These are phyloP conservation scores for Phytophthora litchii DNA, from an alignment of 352 stramenopile species.

Conservation along the genomic window DNA sequence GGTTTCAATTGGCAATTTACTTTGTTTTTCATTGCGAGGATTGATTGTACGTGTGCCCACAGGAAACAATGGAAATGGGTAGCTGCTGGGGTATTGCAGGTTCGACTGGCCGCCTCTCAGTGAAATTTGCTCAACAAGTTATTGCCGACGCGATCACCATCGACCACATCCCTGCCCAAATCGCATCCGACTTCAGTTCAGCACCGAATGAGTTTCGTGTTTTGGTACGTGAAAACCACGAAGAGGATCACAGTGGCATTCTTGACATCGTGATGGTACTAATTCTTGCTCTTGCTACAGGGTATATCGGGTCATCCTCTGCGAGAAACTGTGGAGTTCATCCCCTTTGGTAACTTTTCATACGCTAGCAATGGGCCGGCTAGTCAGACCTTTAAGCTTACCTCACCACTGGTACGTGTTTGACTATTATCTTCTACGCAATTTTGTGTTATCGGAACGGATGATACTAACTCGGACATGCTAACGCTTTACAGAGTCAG, in stretches of 20 bases:
- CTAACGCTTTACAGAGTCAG: slow-evolving; percentile 37
- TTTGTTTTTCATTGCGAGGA: slow-evolving; percentile 1
- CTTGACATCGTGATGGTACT: slow-evolving; percentile 1
- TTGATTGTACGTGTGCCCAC: slow-evolving; percentile 8
- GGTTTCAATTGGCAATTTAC: not conserved
- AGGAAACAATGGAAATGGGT: slow-evolving; percentile 88
- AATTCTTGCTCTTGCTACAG: slow-evolving; percentile 27
- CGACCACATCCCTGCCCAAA: slow-evolving; percentile 77
- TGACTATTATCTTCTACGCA: not conserved
- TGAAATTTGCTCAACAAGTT: slow-evolving; percentile 75
- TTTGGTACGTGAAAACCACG: slow-evolving; percentile 37
- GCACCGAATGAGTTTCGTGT: slow-evolving; percentile 72
- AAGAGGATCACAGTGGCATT: not conserved
- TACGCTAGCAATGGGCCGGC: slow-evolving; percentile 56
- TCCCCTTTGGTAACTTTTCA: slow-evolving; percentile 79
- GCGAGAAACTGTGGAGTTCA: slow-evolving; percentile 49
- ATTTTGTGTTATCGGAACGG: slow-evolving; percentile 2
- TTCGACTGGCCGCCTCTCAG: slow-evolving; percentile 63
- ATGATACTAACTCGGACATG: slow-evolving; percentile 8
- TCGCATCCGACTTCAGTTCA: slow-evolving; percentile 73
- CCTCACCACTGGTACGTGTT: slow-evolving; percentile 43
- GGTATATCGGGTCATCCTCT: slow-evolving; percentile 51
- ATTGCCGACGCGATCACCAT: slow-evolving; percentile 72
- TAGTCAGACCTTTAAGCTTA: slow-evolving; percentile 75
- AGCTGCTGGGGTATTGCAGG: slow-evolving; percentile 81